Conservation (phyloP, 768 basidiomycete genomes). For the Hysterangium stoloniferum region DNA sequence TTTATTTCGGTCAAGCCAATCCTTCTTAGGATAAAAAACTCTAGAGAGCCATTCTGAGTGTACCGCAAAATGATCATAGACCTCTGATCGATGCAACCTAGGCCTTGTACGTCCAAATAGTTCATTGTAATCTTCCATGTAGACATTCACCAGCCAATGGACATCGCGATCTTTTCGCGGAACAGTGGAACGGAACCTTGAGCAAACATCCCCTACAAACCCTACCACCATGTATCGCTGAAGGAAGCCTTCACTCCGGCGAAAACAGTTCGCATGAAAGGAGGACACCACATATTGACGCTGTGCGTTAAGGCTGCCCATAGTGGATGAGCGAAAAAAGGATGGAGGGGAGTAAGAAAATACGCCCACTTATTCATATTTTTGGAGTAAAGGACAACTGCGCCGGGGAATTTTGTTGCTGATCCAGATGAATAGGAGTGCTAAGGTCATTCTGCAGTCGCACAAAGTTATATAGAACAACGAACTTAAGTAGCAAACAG, state of each 20-base stretch:
- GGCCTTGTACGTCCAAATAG: not conserved
- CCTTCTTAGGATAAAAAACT: not conserved
- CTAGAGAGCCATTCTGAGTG: not conserved
- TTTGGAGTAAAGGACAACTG: conserved; percentile 5
- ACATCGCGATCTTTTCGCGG: conserved; percentile 2
- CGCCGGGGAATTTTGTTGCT: conserved; percentile 3
- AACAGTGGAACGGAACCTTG: not conserved
- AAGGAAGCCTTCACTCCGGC: conserved; percentile 4
- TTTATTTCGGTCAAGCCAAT: not conserved
- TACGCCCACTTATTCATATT: not conserved
- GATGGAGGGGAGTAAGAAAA: not conserved
- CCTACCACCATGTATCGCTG: not conserved
- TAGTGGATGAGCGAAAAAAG: too few relatives aligned
- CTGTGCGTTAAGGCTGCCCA: conserved; percentile 1
- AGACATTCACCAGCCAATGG: conserved; percentile 8
- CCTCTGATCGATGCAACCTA: conserved; percentile 1
- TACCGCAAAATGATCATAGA: conserved; percentile 7
- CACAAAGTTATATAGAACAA: not conserved
- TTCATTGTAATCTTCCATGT: not conserved
- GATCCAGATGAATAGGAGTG: not conserved
- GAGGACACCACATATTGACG: conserved; percentile 1
- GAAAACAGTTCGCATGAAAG: conserved; percentile 6
- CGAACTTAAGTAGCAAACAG: conserved; percentile 7
- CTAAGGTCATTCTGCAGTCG: too few relatives aligned
- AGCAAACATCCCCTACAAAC: conserved; percentile 2